Evolutionary conservation across 139 green algal species (phyloP).

Genomic region (Zygnema circumcarinatum): DNA sequence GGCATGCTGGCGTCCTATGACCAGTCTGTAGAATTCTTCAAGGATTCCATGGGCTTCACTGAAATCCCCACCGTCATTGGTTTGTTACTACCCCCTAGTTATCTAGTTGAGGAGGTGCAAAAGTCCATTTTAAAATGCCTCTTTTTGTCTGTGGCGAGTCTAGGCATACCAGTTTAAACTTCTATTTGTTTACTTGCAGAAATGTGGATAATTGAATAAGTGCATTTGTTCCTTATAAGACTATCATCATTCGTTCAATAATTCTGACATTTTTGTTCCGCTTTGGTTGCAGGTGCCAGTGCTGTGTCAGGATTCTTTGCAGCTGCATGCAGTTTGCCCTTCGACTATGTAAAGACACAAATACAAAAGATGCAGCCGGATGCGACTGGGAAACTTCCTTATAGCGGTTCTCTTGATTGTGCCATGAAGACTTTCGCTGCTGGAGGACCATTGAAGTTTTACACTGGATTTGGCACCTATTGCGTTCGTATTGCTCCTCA

Average conservation of each 20-base stretch:
- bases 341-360: slow-evolving; percentile 99
- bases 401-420: slow-evolving; percentile 81
- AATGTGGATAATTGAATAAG: no score
- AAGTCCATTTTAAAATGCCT: neutral
- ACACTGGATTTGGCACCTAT: slow-evolving; percentile 97
- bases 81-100: no score
- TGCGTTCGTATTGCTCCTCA: slow-evolving; percentile 88
- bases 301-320: slow-evolving; percentile 90
- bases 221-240: no score
- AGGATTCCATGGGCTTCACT: slow-evolving; percentile 42
- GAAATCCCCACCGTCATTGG: slow-evolving; percentile 54
- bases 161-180: no score
- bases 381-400: slow-evolving; percentile 76
- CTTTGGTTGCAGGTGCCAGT: slow-evolving; percentile 54
- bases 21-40: slow-evolving; percentile 94
- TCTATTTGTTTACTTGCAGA: no score
- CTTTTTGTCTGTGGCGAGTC: no score
- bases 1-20: slow-evolving; percentile 99
- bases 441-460: slow-evolving; percentile 92
- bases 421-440: slow-evolving; percentile 77
- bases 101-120: neutral
- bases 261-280: slow-evolving; percentile 2
- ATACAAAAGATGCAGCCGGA: slow-evolving; percentile 88
- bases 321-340: slow-evolving; percentile 86
- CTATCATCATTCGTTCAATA: no score